Base-by-base conservation (phyloP, 768 basidiomycete genomes). In the Lactifluus hygrophoroides region DNA sequence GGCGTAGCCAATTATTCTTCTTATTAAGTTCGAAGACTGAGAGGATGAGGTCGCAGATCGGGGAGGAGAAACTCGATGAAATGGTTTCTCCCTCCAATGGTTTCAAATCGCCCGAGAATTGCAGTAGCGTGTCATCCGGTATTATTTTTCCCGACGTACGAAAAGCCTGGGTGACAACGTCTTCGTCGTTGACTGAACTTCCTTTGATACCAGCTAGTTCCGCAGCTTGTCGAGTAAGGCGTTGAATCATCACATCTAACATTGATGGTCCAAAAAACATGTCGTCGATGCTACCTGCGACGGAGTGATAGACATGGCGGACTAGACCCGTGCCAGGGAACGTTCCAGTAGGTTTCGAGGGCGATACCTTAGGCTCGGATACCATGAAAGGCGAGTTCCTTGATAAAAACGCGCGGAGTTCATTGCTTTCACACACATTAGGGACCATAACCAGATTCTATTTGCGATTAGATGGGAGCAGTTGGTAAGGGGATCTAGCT, bases 201-300 rank as follows among this genome's bases (percentile, higher is more conserved):
- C 88, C 90, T 13, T 82, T 85, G 54, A 93, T 83, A 2, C 91
- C 93, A 3, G 85, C 86, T 59, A 94, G 84, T 67, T 94, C 90
- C 10, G 90, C 90, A 0, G 90, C 93, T 71, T 97, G 94, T 30
- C 85, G 81, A 0, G 88, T 91, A 17, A 97, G 81, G 2, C 93
- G 84, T 65, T 91, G 87, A 43, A 95, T 90, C 80, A 95, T 89
- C 45, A 94, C 87, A 68, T 97, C 94, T 44, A 97, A 73, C 91
- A 96, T 94, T 0, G 92, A 94, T 2, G 90, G 94, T 3, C 91
- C 94, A 64, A 95, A 92, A 72, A 95, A 86, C 81, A 96, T 91
- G 70, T 98, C 96, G 70, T 99, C 96, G 66, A 98, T 86, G 69
- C 93, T 94, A 62, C 91, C 90, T 5, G 95, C 83, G 46, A 99